These are phyloP conservation scores for Mucor saturninus DNA, from an alignment of 371 early-diverging fungal genomes.

Conservation along the genomic window DNA sequence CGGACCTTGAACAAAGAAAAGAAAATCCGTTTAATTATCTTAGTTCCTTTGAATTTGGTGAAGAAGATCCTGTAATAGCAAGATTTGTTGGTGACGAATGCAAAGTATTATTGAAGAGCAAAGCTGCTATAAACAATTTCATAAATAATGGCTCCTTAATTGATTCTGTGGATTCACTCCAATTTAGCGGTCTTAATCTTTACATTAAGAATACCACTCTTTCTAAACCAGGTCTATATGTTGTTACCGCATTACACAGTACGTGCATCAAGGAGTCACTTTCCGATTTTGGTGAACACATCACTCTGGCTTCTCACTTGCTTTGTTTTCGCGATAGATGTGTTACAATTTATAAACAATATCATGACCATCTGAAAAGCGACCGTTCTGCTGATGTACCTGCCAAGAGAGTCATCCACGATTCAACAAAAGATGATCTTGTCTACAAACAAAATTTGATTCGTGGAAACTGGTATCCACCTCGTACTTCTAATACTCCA, in stretches of 20 bases:
- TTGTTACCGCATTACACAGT: too few species aligned
- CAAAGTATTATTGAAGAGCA: constrained; percentile 14
- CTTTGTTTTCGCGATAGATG: constrained; percentile 22
- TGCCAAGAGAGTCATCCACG: constrained; percentile 4
- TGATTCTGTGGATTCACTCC: constrained; percentile 14
- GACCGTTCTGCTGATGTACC: constrained; percentile 9
- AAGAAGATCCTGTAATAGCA: constrained; percentile 11
- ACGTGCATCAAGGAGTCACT: too few species aligned
- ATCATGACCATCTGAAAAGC: constrained; percentile 12
- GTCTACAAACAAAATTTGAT: constrained; percentile 20
- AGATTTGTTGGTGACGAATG: constrained; percentile 15
- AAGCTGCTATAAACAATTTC: constrained; percentile 15
- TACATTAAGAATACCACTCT: too few species aligned
- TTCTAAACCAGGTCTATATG: too few species aligned
- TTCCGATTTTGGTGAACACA: too few species aligned
- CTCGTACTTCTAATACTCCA: constrained; percentile 17
- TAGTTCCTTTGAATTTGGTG: constrained; percentile 9
- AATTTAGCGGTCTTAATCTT: constrained; percentile 15
- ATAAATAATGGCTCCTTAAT: constrained; percentile 3
- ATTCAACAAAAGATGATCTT: constrained; percentile 8
- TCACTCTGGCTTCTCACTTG: constrained; percentile 18
- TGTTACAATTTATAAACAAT: constrained; percentile 14
- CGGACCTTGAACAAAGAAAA: constrained; percentile 10
- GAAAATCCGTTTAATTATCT: constrained; percentile 1
- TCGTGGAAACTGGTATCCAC: constrained; percentile 22